Evolutionary conservation across 2,329 filamentous ascomycete species (phyloP), one percentile per base, ranked within the genome.

Genomic region (Mycogone perniciosa): DNA sequence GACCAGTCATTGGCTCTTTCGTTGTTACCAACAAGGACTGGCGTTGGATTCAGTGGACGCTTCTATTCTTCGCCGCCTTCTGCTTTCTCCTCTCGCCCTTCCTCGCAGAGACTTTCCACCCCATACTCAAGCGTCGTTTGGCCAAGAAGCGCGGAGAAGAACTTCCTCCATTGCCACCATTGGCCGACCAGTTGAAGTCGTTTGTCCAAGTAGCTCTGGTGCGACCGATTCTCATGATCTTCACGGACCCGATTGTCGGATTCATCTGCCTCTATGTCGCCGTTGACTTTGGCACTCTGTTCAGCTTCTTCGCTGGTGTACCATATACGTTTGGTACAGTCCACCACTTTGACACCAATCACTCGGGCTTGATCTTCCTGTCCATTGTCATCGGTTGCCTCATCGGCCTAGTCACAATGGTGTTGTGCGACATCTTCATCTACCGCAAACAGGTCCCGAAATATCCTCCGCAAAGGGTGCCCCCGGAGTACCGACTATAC

Each of bases 191-290:
- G 4, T 41, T 71, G 29, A 58, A 56, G 20, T 13, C 54, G 1
- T 75, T 77, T 51, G 53, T 74, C 3, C 64, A 71, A 0, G 63
- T 72, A 1, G 71, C 73, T 2, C 61, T 80, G 1, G 53, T 77
- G 11, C 69, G 79, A 8, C 80, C 80, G 0, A 13, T 82, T 1
- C 71, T 75, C 41, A 82, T 87, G 72, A 70, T 86, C 6, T 60
- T 82, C 38, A 75, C 76, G 1, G 83, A 86, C 57, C 82, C 82
- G 2, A 83, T 86, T 35, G 76, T 85, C 2, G 74, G 76, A 8
- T 79, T 82, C 49, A 63, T 74, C 35, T 74, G 71, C 39, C 58
- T 80, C 0, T 80, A 80, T 56, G 69, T 74, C 0, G 66, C 76
- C 0, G 74, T 72, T 57, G 71, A 74, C 47, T 80, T 80, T 49